phyloP scores from a whole-genome alignment of 2,329 filamentous ascomycete genomes.

The Diaporthe ilicicola region DNA sequence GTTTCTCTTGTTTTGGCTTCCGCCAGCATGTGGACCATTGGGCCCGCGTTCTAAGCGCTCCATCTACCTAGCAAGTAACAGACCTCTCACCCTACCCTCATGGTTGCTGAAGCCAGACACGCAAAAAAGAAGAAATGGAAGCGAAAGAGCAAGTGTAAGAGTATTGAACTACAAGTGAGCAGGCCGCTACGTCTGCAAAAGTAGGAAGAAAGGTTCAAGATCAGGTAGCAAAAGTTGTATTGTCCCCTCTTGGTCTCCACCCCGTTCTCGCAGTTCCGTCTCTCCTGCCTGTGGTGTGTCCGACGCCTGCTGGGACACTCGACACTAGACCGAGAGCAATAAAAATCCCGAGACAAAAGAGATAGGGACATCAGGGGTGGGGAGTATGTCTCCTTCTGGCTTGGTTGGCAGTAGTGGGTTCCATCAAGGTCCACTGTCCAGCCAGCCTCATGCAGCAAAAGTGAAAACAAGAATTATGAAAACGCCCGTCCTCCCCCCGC shows the following conservation, averaged over 20 bases:
- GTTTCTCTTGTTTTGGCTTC: background rate
- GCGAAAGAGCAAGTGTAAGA: background rate
- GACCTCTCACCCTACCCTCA: background rate
- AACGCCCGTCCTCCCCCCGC: slow-evolving; percentile 26
- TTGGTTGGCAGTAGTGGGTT: background rate
- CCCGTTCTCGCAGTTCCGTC: slow-evolving; percentile 29
- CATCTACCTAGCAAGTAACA: background rate
- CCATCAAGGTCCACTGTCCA: slow-evolving; percentile 19
- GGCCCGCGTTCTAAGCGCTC: background rate
- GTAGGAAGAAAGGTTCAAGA: background rate
- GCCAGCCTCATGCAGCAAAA: slow-evolving; percentile 13
- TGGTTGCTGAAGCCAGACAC: background rate
- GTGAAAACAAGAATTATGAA: slow-evolving; percentile 7
- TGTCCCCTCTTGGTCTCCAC: background rate
- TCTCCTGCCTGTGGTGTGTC: slow-evolving; percentile 22
- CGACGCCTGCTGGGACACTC: background rate
- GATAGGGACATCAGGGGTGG: slow-evolving; percentile 13
- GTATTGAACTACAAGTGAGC: background rate
- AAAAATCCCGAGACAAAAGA: slow-evolving; percentile 21
- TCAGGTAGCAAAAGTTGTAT: slow-evolving; percentile 8
- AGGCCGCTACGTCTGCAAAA: slow-evolving; percentile 3
- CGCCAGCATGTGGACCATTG: background rate
- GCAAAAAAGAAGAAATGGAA: background rate
- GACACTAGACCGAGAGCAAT: slow-evolving; percentile 5
- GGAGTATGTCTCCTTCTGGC: background rate